phyloP scores from a whole-genome alignment of 345 rosid species.

The Jatropha curcas region DNA sequence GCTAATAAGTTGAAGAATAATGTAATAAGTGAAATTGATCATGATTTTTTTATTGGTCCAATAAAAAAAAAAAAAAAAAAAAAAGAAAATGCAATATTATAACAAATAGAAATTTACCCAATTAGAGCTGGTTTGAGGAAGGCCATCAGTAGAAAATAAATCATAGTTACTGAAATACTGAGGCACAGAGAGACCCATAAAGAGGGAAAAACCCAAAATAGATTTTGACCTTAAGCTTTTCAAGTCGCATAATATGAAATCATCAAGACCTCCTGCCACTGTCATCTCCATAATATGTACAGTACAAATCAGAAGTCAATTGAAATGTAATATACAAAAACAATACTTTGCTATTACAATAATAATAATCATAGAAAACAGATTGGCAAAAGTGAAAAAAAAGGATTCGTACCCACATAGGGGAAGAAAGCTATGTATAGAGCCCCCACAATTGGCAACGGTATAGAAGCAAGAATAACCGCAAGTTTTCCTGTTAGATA shows the following conservation, averaged over 20 bases:
- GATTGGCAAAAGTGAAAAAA: constrained; percentile 8
- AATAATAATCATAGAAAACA: too few relatives aligned
- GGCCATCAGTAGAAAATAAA: constrained; percentile 57
- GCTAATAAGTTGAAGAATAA: too few relatives aligned
- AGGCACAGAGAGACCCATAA: constrained; percentile 76
- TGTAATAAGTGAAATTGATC: too few relatives aligned
- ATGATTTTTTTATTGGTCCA: too few relatives aligned
- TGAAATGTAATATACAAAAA: too few relatives aligned
- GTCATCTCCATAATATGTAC: constrained; percentile 28
- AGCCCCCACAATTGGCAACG: constrained; percentile 78
- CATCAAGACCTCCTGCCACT: constrained; percentile 76
- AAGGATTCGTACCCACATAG: constrained; percentile 63
- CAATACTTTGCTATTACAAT: too few relatives aligned
- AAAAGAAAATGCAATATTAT: too few relatives aligned
- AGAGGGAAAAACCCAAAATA: constrained; percentile 73
- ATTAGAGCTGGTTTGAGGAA: constrained; percentile 55
- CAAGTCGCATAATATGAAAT: constrained; percentile 78
- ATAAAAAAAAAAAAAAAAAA: too few relatives aligned
- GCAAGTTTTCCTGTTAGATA: constrained; percentile 73
- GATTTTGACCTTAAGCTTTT: constrained; percentile 81
- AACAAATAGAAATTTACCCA: too few relatives aligned
- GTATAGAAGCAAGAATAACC: constrained; percentile 81
- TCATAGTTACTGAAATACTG: constrained; percentile 71
- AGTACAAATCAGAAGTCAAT: too few relatives aligned
- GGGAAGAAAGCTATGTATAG: constrained; percentile 72